Conservation (phyloP, 1,284 basidiomycete species). For the Ceratorhiza oryzae-sativae region DNA sequence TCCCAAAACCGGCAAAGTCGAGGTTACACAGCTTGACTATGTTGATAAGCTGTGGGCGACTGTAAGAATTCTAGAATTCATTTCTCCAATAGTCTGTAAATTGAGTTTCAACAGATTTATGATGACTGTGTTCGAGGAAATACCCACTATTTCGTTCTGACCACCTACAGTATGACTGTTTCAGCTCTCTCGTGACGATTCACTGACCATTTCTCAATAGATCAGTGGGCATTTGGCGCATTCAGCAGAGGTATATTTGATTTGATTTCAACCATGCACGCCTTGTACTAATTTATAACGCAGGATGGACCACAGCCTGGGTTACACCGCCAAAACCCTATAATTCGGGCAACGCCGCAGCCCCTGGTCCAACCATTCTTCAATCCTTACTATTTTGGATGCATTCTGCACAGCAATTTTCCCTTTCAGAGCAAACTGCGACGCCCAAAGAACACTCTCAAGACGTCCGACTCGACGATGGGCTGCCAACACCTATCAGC, state of each 20-base stretch:
- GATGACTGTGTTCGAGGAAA: conserved; percentile 33
- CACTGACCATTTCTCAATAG: not conserved
- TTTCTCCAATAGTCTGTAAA: no score
- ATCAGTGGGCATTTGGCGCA: conserved; percentile 35
- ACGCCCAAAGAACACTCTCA: not conserved
- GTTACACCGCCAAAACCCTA: conserved; percentile 26
- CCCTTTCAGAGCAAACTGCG: not conserved
- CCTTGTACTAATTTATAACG: not conserved
- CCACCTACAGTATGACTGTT: conserved; percentile 20
- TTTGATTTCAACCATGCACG: not conserved
- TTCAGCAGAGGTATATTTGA: conserved; percentile 8
- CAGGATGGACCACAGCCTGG: conserved; percentile 36
- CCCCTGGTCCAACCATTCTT: conserved; percentile 33
- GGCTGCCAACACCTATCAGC: conserved; percentile 1
- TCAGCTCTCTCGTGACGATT: not conserved
- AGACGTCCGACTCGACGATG: not conserved
- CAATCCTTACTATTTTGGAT: conserved; percentile 34
- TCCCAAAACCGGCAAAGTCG: conserved; percentile 29
- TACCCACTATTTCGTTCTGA: conserved; percentile 31
- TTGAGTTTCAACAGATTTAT: conserved; percentile 16
- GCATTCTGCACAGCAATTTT: conserved; percentile 28
- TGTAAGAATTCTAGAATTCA: not conserved
- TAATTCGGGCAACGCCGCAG: conserved; percentile 6
- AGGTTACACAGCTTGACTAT: conserved; percentile 25
- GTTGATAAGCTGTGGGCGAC: conserved; percentile 35